phyloP scores from a whole-genome alignment of 805 yeast genomes.

The Kodamaea kaohsiungensis region DNA sequence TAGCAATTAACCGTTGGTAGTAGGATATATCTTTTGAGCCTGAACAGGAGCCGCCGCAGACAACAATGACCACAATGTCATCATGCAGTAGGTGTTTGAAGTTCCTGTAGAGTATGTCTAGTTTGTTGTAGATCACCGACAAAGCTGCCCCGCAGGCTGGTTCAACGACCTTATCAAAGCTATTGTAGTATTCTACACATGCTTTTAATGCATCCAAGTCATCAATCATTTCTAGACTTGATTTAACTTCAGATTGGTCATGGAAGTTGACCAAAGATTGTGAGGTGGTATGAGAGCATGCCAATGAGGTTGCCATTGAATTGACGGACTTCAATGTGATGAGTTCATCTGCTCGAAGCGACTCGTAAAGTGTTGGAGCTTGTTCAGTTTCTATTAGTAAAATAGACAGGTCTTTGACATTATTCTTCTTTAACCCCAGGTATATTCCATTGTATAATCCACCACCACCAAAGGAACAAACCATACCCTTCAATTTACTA shows the following conservation, averaged over 20 bases:
- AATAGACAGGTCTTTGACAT: slow-evolving; percentile 28
- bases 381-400: slow-evolving; percentile 60
- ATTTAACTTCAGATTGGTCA: slow-evolving; percentile 14
- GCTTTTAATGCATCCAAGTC: slow-evolving; percentile 60
- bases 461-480: slow-evolving; percentile 61
- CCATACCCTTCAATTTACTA: slow-evolving; percentile 41
- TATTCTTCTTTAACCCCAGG: slow-evolving; percentile 41
- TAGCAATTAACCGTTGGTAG: slow-evolving; percentile 15
- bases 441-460: slow-evolving; percentile 56
- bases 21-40: slow-evolving; percentile 14
- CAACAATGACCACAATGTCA: slow-evolving; percentile 52
- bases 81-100: slow-evolving; percentile 33
- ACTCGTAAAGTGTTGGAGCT: slow-evolving; percentile 56
- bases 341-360: slow-evolving; percentile 18
- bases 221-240: slow-evolving; percentile 30
- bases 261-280: slow-evolving; percentile 45
- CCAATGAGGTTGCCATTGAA: slow-evolving; percentile 65
- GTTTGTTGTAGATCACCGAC: slow-evolving; percentile 47
- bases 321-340: slow-evolving; percentile 33
- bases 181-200: slow-evolving; percentile 49
- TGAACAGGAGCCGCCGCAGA: slow-evolving; percentile 49
- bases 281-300: slow-evolving; percentile 57
- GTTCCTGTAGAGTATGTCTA: slow-evolving; percentile 25
- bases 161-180: slow-evolving; percentile 55
- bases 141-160: slow-evolving; percentile 78